Conservation (phyloP, 768 basidiomycete genomes). For the Crepidotus variabilis region DNA sequence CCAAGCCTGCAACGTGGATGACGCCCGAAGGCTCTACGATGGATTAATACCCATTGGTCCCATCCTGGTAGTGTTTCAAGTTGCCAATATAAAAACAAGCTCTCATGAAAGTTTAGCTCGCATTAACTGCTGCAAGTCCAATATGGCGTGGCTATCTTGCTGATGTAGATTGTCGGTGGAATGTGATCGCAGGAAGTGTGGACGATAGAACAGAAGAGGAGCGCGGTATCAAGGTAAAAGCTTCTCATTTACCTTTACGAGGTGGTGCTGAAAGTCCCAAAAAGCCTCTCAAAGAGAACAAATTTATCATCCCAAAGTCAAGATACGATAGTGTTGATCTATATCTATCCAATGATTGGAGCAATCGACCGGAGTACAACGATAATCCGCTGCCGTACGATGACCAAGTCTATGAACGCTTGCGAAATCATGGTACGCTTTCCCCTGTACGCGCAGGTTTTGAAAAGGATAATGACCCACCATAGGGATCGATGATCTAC, state of each 20-base stretch:
- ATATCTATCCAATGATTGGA: constrained; percentile 85
- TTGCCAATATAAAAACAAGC: background rate
- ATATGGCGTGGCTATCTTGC: constrained; percentile 92
- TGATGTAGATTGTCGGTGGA: constrained; percentile 98
- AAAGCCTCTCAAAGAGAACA: constrained; percentile 74
- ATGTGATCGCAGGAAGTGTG: constrained; percentile 97
- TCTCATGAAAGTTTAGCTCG: constrained; percentile 52
- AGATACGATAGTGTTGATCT: constrained; percentile 95
- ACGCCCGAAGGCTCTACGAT: constrained; percentile 93
- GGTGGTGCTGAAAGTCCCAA: background rate
- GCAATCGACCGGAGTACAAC: constrained; percentile 91
- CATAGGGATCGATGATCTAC: constrained; percentile 77
- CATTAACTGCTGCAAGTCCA: constrained; percentile 91
- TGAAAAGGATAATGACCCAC: background rate
- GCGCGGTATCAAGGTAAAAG: constrained; percentile 72
- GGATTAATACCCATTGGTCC: constrained; percentile 94
- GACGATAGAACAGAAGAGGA: constrained; percentile 97
- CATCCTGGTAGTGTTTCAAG: constrained; percentile 66
- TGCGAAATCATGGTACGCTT: constrained; percentile 72
- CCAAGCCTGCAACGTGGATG: constrained; percentile 91
- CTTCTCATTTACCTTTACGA: no score
- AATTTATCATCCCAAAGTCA: constrained; percentile 88
- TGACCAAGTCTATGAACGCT: constrained; percentile 63
- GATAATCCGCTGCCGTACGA: constrained; percentile 84
- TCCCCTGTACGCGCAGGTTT: background rate